Conservation (phyloP, 345 rosid species). For the Murraya koenigii region DNA sequence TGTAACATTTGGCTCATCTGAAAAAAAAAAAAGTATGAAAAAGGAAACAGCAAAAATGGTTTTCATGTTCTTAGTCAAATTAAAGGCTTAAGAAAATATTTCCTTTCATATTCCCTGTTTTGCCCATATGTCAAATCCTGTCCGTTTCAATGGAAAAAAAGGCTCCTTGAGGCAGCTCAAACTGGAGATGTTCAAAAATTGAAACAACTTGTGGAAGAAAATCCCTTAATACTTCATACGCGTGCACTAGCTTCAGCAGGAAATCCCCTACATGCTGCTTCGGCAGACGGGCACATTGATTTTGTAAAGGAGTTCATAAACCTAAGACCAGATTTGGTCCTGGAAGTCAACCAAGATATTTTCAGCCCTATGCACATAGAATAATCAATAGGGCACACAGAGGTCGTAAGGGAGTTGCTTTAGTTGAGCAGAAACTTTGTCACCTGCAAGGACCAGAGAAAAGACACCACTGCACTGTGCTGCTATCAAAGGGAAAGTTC, state of each 20-base stretch:
- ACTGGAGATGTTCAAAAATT: slow-evolving; percentile 20
- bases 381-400: slow-evolving; percentile 36
- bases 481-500: slow-evolving; percentile 32
- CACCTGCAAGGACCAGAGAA: slow-evolving; percentile 33
- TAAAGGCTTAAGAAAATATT: too few relatives aligned
- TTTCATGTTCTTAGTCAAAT: too few relatives aligned
- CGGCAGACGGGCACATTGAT: slow-evolving; percentile 22
- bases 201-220: slow-evolving; percentile 16
- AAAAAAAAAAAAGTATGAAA: too few relatives aligned
- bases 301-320: slow-evolving; percentile 26
- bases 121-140: background rate
- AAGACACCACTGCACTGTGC: slow-evolving; percentile 44
- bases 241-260: background rate
- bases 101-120: too few relatives aligned
- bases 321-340: slow-evolving; percentile 28
- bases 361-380: slow-evolving; percentile 45
- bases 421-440: slow-evolving; percentile 33
- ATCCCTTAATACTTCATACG: slow-evolving; percentile 21
- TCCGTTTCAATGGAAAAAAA: background rate
- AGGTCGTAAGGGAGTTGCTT: slow-evolving; percentile 31
- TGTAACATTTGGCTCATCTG: background rate
- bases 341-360: slow-evolving; percentile 36
- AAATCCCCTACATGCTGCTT: slow-evolving; percentile 33
- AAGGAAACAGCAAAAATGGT: too few relatives aligned
- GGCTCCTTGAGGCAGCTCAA: slow-evolving; percentile 23